phyloP scores from a whole-genome alignment of 495 filamentous ascomycete genomes.

The Aspergillus sclerotiicarbonarius region DNA sequence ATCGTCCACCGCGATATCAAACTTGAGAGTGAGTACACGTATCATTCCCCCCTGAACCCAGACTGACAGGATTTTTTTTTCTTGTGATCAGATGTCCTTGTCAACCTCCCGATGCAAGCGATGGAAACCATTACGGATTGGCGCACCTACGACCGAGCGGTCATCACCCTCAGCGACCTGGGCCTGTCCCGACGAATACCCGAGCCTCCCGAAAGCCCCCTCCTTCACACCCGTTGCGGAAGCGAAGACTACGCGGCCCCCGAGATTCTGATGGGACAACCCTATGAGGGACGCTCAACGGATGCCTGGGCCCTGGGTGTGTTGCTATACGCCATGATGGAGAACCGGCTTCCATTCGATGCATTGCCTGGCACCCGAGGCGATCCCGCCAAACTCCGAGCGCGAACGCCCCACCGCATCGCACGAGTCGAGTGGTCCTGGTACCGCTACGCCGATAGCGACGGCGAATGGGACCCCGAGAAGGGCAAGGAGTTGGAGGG shows the following conservation, averaged over 20 bases:
- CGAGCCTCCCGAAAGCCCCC: conserved; percentile 62
- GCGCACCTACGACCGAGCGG: conserved; percentile 69
- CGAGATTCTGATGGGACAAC: conserved; percentile 90
- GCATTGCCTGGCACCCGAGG: conserved; percentile 71
- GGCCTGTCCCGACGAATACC: conserved; percentile 84
- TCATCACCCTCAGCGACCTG: conserved; percentile 87
- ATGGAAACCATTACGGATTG: conserved; percentile 58
- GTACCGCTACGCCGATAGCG: conserved; percentile 74
- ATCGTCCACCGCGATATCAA: conserved; percentile 98
- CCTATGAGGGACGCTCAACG: conserved; percentile 88
- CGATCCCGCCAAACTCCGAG: conserved; percentile 64
- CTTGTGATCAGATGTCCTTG: conserved; percentile 69
- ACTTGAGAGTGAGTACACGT: conserved; percentile 75
- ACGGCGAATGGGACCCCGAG: conserved; percentile 65
- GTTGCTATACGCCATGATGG: conserved; percentile 87
- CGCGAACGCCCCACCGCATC: conserved; percentile 85
- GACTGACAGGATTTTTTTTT: conserved; percentile 25
- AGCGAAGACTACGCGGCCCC: conserved; percentile 97
- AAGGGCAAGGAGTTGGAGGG: conserved; percentile 65
- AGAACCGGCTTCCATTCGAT: conserved; percentile 89
- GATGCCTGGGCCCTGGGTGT: conserved; percentile 97
- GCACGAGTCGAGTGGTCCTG: conserved; percentile 93
- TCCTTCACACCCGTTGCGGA: conserved; percentile 86
- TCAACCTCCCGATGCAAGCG: conserved; percentile 66
- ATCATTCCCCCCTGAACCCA: background rate